These are phyloP conservation scores for Lenzites betulinus DNA, from an alignment of 768 basidiomycete genomes.

Conservation along the genomic window DNA sequence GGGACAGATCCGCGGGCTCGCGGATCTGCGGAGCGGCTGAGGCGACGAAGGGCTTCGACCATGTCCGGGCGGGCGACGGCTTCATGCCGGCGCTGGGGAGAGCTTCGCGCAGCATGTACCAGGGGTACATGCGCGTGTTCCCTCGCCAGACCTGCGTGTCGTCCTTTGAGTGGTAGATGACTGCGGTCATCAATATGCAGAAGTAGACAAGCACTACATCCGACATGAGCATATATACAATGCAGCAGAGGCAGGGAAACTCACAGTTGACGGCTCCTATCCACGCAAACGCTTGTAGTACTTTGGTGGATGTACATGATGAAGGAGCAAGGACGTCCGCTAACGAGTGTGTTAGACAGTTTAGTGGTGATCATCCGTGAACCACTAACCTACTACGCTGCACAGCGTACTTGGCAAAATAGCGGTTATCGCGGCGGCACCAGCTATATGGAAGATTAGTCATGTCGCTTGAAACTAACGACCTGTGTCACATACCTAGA, in stretches of 20 bases:
- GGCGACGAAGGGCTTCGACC: constrained; percentile 31
- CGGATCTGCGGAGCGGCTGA: constrained; percentile 16
- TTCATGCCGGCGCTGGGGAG: constrained; percentile 37
- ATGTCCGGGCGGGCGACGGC: constrained; percentile 39
- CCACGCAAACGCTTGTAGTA: constrained; percentile 67
- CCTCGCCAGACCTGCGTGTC: constrained; percentile 55
- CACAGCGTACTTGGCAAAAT: constrained; percentile 42
- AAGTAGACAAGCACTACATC: constrained; percentile 60
- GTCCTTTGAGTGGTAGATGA: constrained; percentile 43
- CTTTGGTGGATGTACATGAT: constrained; percentile 52
- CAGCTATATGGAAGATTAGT: constrained; percentile 40
- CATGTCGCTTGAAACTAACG: neutral
- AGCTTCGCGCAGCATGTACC: constrained; percentile 31
- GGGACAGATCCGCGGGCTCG: constrained; percentile 9
- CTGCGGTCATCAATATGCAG: constrained; percentile 46
- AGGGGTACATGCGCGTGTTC: constrained; percentile 46
- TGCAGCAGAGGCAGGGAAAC: neutral
- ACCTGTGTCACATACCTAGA: constrained; percentile 47
- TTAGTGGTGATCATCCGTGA: neutral
- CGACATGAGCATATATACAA: neutral
- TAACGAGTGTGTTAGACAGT: neutral
- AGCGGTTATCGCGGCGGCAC: constrained; percentile 51
- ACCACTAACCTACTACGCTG: constrained; percentile 1
- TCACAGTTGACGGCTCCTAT: constrained; percentile 21
- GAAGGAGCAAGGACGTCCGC: constrained; percentile 10